phyloP scores from a whole-genome alignment of 2,329 filamentous ascomycete species.

The Boeremia exigua region DNA sequence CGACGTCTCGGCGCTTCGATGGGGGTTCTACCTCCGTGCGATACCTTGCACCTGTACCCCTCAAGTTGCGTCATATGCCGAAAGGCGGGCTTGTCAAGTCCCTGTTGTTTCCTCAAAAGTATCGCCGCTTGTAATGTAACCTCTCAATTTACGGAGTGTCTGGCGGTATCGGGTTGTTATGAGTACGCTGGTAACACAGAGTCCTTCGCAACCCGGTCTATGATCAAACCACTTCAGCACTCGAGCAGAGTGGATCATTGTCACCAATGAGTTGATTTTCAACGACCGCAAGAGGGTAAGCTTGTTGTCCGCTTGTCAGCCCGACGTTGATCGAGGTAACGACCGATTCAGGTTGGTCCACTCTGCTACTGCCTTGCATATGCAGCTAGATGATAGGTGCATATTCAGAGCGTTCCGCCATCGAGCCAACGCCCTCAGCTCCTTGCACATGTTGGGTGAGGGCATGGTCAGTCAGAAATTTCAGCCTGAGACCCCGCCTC shows the following conservation, averaged over 20 bases:
- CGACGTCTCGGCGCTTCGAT: conserved; percentile 7
- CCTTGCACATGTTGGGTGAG: conserved; percentile 26
- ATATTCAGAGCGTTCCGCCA: conserved; percentile 39
- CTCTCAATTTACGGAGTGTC: background rate
- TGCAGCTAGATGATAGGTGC: conserved; percentile 46
- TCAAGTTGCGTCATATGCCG: conserved; percentile 28
- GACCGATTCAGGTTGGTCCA: conserved; percentile 26
- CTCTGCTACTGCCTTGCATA: conserved; percentile 44
- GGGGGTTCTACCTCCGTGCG: conserved; percentile 8
- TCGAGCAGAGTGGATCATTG: background rate
- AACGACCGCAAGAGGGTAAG: conserved; percentile 17
- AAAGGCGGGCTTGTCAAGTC: conserved; percentile 1
- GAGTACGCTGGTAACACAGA: background rate
- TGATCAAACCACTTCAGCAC: background rate
- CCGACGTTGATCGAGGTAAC: conserved; percentile 26
- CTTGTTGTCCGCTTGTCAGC: conserved; percentile 24
- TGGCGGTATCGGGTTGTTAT: too few species aligned
- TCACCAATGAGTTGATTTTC: background rate
- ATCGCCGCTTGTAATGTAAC: background rate
- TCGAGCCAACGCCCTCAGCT: conserved; percentile 29
- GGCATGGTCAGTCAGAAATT: conserved; percentile 20
- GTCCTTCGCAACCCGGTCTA: background rate
- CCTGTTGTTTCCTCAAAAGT: background rate
- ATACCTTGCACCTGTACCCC: conserved; percentile 20
- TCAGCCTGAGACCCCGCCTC: conserved; percentile 32